Conservation (phyloP, 1,284 basidiomycete genomes). For the Apiotrichum veenhuisii region DNA sequence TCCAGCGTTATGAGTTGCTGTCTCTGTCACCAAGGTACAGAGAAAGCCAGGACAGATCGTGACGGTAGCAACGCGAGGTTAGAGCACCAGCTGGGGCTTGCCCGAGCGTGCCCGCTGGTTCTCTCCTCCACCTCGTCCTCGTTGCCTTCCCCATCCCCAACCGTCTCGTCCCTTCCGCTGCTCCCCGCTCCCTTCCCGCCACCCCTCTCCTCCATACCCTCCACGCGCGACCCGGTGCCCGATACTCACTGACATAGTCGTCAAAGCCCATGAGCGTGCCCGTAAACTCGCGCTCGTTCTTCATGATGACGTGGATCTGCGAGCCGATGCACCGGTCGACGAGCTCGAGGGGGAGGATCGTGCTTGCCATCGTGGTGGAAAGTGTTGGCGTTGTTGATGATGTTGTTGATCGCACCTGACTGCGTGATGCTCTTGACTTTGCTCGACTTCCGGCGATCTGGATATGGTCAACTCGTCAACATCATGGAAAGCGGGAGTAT, state of each 20-base stretch:
- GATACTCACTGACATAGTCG: slow-evolving; percentile 95
- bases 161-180: too few species aligned
- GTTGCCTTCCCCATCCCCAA: background rate
- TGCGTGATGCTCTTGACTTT: too few species aligned
- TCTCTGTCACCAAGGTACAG: too few species aligned
- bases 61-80: background rate
- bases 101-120: too few species aligned
- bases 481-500: background rate
- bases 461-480: too few species aligned
- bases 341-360: slow-evolving; percentile 67
- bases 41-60: background rate
- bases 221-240: too few species aligned
- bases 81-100: too few species aligned
- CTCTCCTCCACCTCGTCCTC: too few species aligned
- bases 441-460: too few species aligned
- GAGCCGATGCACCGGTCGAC: slow-evolving; percentile 94
- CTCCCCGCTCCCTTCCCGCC: too few species aligned
- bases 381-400: background rate
- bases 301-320: slow-evolving; percentile 94
- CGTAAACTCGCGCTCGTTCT: slow-evolving; percentile 89
- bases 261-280: slow-evolving; percentile 97
- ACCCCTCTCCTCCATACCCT: background rate
- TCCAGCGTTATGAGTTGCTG: too few species aligned
- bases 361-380: slow-evolving; percentile 56
- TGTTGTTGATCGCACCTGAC: background rate